Evolutionary conservation across 257 asterid species (phyloP), one percentile per base, ranked within the genome.

Genomic region (Jaltomata sinuosa): DNA sequence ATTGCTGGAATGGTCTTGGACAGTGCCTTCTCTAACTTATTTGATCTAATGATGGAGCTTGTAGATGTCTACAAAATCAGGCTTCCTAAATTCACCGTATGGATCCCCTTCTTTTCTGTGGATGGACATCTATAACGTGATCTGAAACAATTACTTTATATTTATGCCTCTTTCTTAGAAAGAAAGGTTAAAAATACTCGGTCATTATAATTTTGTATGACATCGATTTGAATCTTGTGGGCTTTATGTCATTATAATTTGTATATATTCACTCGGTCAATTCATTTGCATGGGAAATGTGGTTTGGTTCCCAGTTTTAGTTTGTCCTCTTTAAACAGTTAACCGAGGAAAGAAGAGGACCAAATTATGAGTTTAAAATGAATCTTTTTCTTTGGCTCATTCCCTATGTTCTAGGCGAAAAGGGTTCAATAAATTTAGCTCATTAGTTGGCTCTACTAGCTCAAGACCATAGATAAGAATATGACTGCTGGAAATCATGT

Each of bases 1-100:
- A 91, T 96, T 84, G 99, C 98, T 84, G 99, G 99, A 88, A 93
- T 96, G 97, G 99, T 96, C 90, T 88, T 96, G 90, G 99, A 96
- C 88, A 96, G 99, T 87, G 98, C 98, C 84, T 96, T 96, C 94
- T 94, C 99, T 77, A 96, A 94, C 86, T 90, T 96, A 89, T 96
- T 92, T 89, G 88, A 91, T 91, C 97, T 96, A 85, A 96, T 96
- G 99, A 89, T 96, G 93, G 99, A 96, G 85, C 98, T 94, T 84
- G 99, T 97, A 42, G 97, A 94, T 84, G 94, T 96, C 53, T 96
- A 94, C 93, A 94, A 92, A 88, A 93, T 96, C 59, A 95, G 97
- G 85, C 94, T 96, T 89, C 99, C 99, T 53, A 96, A 90, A 81
- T 96, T 96, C 86, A 96, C 99, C 7, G 99, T 92, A 92, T 8